Evolutionary conservation across 164 flowering plant species (phyloP).

Genomic region (Cinnamomum micranthum): DNA sequence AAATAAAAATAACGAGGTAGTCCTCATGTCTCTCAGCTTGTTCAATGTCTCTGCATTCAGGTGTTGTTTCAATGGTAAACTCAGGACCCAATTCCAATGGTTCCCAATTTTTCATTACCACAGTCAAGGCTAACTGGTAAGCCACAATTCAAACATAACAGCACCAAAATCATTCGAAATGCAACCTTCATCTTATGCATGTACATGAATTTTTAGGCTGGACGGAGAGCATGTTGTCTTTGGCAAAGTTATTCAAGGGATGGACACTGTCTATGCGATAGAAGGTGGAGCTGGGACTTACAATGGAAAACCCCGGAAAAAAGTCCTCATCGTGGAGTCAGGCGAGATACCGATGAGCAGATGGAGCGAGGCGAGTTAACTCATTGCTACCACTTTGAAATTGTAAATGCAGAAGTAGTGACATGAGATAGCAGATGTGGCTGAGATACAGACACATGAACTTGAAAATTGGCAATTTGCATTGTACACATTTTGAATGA

Average conservation of each 20-base stretch:
- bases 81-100: conserved; percentile 96
- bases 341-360: conserved; percentile 85
- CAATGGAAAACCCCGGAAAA: conserved; percentile 93
- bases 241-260: conserved; percentile 94
- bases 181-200: not conserved
- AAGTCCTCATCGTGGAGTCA: conserved; percentile 72
- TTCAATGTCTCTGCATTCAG: conserved; percentile 35
- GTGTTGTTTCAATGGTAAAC: conserved; percentile 94
- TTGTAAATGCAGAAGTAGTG: not conserved
- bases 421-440: not conserved
- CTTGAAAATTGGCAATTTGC: not conserved
- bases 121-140: conserved; percentile 94
- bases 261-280: conserved; percentile 90
- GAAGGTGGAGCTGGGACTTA: conserved; percentile 99
- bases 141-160: conserved; percentile 9
- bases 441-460: not conserved
- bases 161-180: not conserved
- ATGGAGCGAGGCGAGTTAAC: conserved; percentile 74
- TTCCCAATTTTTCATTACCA: conserved; percentile 93
- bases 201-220: conserved; percentile 41
- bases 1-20: not conserved
- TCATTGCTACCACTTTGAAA: not conserved
- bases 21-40: not conserved
- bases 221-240: conserved; percentile 96
- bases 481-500: not conserved